Conservation (phyloP, 2,329 filamentous ascomycete species). For the Coniochaeta sp. region DNA sequence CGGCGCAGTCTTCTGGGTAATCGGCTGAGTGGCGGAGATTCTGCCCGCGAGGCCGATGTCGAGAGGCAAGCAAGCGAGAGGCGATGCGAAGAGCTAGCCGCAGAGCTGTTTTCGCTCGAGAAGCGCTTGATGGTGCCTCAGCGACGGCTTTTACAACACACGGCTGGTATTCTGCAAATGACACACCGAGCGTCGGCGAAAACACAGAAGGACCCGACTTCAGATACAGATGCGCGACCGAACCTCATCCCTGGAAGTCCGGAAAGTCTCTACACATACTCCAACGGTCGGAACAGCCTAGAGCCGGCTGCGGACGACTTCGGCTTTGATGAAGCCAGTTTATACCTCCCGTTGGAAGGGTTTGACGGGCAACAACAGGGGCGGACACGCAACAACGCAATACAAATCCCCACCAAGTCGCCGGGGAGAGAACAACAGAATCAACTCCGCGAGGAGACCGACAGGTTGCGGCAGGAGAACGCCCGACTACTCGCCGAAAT, state of each 20-base stretch:
- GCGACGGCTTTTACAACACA: slow-evolving; percentile 75
- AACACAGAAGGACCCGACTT: slow-evolving; percentile 39
- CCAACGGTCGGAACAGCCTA: slow-evolving; percentile 52
- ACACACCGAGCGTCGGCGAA: slow-evolving; percentile 72
- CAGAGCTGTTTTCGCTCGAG: slow-evolving; percentile 74
- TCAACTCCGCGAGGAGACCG: slow-evolving; percentile 20
- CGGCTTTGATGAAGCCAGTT: slow-evolving; percentile 70
- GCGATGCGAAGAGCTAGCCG: slow-evolving; percentile 78
- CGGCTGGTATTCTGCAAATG: slow-evolving; percentile 83
- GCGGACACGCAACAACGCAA: slow-evolving; percentile 31
- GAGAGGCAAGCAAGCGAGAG: slow-evolving; percentile 69
- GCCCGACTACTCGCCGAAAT: slow-evolving; percentile 24
- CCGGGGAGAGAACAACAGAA: slow-evolving; percentile 46
- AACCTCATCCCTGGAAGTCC: slow-evolving; percentile 66
- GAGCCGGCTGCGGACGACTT: slow-evolving; percentile 48
- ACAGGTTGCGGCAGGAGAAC: slow-evolving; percentile 21
- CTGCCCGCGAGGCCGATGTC: slow-evolving; percentile 57
- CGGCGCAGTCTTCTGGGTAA: slow-evolving; percentile 41
- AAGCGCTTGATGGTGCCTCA: slow-evolving; percentile 70
- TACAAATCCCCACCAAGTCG: slow-evolving; percentile 54
- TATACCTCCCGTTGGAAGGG: slow-evolving; percentile 64
- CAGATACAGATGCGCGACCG: slow-evolving; percentile 29
- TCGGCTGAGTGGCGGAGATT: slow-evolving; percentile 37
- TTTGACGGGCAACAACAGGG: slow-evolving; percentile 38
- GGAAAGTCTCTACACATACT: slow-evolving; percentile 67